phyloP scores from a whole-genome alignment of 106 monocot species.

The Vanilla planifolia region DNA sequence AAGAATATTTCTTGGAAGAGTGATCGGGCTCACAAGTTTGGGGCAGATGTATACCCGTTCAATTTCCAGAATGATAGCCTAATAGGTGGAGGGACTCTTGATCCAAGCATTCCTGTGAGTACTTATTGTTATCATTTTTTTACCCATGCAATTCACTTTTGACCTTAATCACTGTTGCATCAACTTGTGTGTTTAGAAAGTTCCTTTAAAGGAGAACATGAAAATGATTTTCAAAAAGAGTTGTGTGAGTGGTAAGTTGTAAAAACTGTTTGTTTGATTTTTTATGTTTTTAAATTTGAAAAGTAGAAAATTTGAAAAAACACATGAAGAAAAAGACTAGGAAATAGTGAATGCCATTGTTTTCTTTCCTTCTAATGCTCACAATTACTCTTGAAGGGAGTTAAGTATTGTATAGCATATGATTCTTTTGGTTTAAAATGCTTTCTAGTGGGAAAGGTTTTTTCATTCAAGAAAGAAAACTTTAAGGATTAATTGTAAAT shows the following conservation, averaged over 20 bases:
- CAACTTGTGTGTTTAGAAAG: no score
- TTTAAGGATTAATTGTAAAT: no score
- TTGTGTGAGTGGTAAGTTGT: no score
- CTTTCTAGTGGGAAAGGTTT: background rate
- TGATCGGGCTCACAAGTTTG: constrained; percentile 74
- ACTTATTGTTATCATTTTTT: background rate
- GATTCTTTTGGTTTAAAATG: background rate
- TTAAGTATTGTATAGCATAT: background rate
- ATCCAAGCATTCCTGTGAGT: constrained; percentile 74
- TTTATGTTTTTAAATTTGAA: no score
- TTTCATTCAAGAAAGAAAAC: no score
- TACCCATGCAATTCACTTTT: background rate
- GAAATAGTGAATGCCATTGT: background rate
- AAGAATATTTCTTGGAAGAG: constrained; percentile 83
- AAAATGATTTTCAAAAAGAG: no score
- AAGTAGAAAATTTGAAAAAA: no score
- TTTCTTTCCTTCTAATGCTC: background rate
- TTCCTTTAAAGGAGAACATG: no score
- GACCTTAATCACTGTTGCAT: no score
- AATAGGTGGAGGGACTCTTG: constrained; percentile 69
- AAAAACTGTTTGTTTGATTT: no score
- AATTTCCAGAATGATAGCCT: constrained; percentile 87
- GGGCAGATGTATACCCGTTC: constrained; percentile 78
- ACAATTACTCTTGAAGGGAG: background rate
- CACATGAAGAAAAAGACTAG: no score